Conservation (phyloP, 352 stramenopile genomes). For the Bremia lactucae region DNA sequence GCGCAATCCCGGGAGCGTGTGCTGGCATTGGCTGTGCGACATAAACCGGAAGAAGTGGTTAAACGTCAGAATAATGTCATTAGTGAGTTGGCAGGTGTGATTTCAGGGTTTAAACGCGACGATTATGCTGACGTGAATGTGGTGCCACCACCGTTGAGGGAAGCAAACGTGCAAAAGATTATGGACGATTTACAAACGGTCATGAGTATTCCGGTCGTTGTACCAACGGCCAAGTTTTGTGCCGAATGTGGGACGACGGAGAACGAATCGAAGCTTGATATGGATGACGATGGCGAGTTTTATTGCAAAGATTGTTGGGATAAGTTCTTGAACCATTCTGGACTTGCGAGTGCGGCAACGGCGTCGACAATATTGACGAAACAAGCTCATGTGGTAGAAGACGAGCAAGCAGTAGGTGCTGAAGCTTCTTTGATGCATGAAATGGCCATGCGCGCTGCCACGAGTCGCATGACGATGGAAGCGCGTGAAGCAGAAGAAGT, state of each 20-base stretch:
- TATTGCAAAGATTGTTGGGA: slow-evolving; percentile 86
- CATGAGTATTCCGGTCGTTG: slow-evolving; percentile 72
- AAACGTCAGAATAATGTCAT: slow-evolving; percentile 77
- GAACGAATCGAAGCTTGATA: slow-evolving; percentile 61
- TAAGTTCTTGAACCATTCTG: slow-evolving; percentile 58
- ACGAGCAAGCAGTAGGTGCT: slow-evolving; percentile 17
- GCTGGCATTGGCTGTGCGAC: slow-evolving; percentile 49
- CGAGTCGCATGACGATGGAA: slow-evolving; percentile 29
- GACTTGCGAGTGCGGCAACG: slow-evolving; percentile 11
- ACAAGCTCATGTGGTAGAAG: background rate
- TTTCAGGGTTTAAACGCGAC: slow-evolving; percentile 68
- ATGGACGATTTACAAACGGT: slow-evolving; percentile 70
- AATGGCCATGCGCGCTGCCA: slow-evolving; percentile 19
- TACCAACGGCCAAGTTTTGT: slow-evolving; percentile 67
- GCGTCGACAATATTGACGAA: background rate
- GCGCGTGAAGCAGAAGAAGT: slow-evolving; percentile 61
- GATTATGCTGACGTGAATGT: slow-evolving; percentile 65
- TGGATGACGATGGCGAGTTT: slow-evolving; percentile 75
- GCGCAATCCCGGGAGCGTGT: slow-evolving; percentile 59
- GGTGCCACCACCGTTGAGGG: slow-evolving; percentile 48
- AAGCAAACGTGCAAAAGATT: slow-evolving; percentile 54
- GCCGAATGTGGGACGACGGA: slow-evolving; percentile 69
- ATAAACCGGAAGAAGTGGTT: slow-evolving; percentile 71
- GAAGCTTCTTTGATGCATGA: slow-evolving; percentile 16
- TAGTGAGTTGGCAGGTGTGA: slow-evolving; percentile 54